A percentile compares a stretch with the other conserved stretches of the same genome.
Conservation (phyloP, 306 rosid species). For the Cercis canadensis region DNA sequence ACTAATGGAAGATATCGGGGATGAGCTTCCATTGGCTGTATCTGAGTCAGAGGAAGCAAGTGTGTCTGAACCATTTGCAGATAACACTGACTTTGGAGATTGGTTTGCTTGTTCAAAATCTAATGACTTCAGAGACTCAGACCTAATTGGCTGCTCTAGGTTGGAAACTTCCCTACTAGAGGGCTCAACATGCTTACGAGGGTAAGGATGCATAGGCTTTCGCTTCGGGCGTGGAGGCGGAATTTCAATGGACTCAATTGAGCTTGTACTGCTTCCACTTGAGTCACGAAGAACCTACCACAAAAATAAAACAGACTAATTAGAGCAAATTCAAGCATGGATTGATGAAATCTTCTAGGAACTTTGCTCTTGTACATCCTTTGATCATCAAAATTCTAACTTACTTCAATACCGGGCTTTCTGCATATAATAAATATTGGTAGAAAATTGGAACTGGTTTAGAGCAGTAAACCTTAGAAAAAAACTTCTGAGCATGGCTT, state of each 20-base stretch:
- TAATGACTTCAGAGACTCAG: slow-evolving; percentile 53
- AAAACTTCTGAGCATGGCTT: slow-evolving; percentile 97
- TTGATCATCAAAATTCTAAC: slow-evolving; percentile 31
- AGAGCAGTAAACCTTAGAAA: slow-evolving; percentile 79
- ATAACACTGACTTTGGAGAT: slow-evolving; percentile 74
- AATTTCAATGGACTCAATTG: slow-evolving; percentile 66
- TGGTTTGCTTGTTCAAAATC: slow-evolving; percentile 64
- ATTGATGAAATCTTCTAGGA: slow-evolving; percentile 30
- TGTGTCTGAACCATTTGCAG: slow-evolving; percentile 54
- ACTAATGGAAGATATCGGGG: slow-evolving; percentile 64
- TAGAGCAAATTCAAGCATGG: slow-evolving; percentile 30
- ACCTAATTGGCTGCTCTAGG: slow-evolving; percentile 49
- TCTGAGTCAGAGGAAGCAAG: slow-evolving; percentile 59
- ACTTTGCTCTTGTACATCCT: slow-evolving; percentile 37
- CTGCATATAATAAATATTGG: slow-evolving; percentile 38
- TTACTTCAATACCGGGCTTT: slow-evolving; percentile 33
- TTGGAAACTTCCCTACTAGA: slow-evolving; percentile 37
- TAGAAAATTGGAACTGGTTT: slow-evolving; percentile 45
- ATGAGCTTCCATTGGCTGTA: slow-evolving; percentile 50
- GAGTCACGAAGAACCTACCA: slow-evolving; percentile 60
- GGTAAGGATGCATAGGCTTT: slow-evolving; percentile 89
- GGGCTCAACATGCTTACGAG: slow-evolving; percentile 65
- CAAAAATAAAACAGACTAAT: slow-evolving; percentile 27
- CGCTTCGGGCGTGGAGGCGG: slow-evolving; percentile 92
- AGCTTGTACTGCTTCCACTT: slow-evolving; percentile 38